Conservation (phyloP, 139 green algal species). For the Micractinium conductrix region DNA sequence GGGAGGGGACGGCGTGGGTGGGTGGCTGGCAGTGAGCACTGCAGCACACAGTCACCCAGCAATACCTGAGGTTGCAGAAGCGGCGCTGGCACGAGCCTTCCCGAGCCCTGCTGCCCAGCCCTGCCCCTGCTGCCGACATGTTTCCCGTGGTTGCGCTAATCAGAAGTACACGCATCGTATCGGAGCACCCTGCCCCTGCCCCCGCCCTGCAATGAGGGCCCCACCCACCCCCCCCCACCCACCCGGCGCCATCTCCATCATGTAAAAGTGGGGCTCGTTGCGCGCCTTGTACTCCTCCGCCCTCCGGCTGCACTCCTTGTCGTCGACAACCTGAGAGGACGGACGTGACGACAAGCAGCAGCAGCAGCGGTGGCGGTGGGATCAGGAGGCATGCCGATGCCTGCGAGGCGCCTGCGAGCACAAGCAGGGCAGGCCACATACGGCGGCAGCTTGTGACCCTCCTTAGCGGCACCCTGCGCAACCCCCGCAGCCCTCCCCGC, state of each 20-base stretch:
- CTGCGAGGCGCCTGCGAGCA: no score
- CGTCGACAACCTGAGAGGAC: slow-evolving; percentile 55
- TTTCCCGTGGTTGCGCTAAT: no score
- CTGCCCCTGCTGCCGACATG: no score
- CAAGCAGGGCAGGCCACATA: no score
- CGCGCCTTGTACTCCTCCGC: slow-evolving; percentile 66
- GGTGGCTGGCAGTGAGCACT: neutral
- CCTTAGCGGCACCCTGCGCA: neutral
- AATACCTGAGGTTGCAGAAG: no score
- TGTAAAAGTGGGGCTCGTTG: slow-evolving; percentile 83
- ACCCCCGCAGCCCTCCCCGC: neutral
- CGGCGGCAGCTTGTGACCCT: no score
- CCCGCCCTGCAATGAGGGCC: neutral
- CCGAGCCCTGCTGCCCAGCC: no score
- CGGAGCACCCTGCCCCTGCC: no score
- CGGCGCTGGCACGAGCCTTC: no score
- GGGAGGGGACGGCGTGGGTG: neutral
- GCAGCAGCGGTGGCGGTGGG: neutral
- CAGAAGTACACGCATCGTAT: no score
- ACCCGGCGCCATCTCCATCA: slow-evolving; percentile 83
- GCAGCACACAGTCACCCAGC: no score
- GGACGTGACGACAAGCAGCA: neutral
- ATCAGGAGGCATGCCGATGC: neutral
- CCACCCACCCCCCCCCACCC: neutral
- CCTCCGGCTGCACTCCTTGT: slow-evolving; percentile 60